Base-by-base conservation (phyloP, 345 rosid genomes). In the Raphanus raphanistrum region DNA sequence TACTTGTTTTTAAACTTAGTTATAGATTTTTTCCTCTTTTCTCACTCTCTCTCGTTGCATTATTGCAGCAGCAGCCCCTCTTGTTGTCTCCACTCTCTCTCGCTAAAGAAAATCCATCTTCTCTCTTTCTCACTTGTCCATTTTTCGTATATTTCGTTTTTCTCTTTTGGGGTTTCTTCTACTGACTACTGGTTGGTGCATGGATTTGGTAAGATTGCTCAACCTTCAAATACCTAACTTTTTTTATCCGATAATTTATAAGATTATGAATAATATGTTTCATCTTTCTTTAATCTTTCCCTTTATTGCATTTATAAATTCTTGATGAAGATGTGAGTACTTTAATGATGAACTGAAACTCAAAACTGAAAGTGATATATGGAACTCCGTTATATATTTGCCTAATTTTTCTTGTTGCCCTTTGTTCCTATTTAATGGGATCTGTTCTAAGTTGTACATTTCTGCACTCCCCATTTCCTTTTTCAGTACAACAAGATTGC, bases 191-290 rank as follows among this genome's bases (percentile, higher is more conserved):
- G 16, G 48, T 79, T 32, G 64, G 73, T 79, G 69, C 27, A 79
- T 79, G 73, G 70, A 79, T 79, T 78, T 79, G 82, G 82, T 79
- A 73, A 71, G 72, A 32, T 65, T 78, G 45, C 76, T 65, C 25
- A 33, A 57, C 81, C n/a, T 72, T 66, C 65, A 76, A 12, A 41
- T 26, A 75, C 55, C 55, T 2, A 59, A 66, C 36, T 45, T 71
- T 66, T 71, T 60, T 54, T 70, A 27, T 61, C 25, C 43, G 64
- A 50, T 70, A 70, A 70, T 0, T 58, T 57, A 25, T 35, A 21
- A 0, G 38, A 36, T 36, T 36, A 17, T 68, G 54, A 68, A 28
- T 68, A 12, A 48, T 50, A 68, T 69, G 79, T 67, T 73, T 48
- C 76, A 57, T 64, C 68, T 58, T 57, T 60, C 72, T 75, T 64